Evolutionary conservation across 225 moss, liverwort and hornwort genomes (phyloP), one percentile per base, ranked within the genome.

Genomic region (Takakia lepidozioides): DNA sequence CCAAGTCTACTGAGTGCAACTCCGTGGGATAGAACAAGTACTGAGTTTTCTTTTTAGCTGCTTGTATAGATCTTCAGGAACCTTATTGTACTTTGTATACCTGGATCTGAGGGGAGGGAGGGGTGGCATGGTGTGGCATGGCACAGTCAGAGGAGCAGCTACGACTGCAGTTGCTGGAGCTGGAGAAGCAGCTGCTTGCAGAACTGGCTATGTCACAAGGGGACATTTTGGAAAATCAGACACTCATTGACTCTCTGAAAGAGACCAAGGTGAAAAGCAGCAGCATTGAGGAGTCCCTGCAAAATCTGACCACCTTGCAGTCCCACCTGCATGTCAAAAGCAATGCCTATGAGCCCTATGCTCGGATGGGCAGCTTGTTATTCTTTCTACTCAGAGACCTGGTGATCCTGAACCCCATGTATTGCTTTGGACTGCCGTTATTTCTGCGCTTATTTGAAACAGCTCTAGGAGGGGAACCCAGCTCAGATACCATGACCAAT

Each of bases 101-200:
- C 8, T 19, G 19, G 15, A 46, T 46, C 45, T 46, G 19, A 46
- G 13, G 10, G 45, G 45, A 0, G 45, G 23, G 10, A 13, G 13
- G 13, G 10, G 1, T 51, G 15, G 15, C 16, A 32, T 30, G 41
- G 63, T n/a, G n/a, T n/a, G n/a, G n/a, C n/a, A n/a, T n/a, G n/a
- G n/a, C n/a, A n/a, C 69, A 70, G 69, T 54, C 47, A 21, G 58
- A 70, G 43, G 58, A 58, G 53, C 49, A 62, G 20, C 39, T 68
- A 29, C 47, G 56, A 34, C 35, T 62, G 10, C 56, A 68, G 38
- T 56, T 68, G 6, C 20, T 62, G 41, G 51, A 68, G 19, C 51
- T 68, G 41, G 68, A 70, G 34, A 70, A 58, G 28, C 51, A 53
- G 27, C 47, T 70, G 8, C 52, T 70, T 29, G 57, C 39, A 20